Base-by-base conservation (phyloP, 106 monocot species). In the Agapanthus africanus region DNA sequence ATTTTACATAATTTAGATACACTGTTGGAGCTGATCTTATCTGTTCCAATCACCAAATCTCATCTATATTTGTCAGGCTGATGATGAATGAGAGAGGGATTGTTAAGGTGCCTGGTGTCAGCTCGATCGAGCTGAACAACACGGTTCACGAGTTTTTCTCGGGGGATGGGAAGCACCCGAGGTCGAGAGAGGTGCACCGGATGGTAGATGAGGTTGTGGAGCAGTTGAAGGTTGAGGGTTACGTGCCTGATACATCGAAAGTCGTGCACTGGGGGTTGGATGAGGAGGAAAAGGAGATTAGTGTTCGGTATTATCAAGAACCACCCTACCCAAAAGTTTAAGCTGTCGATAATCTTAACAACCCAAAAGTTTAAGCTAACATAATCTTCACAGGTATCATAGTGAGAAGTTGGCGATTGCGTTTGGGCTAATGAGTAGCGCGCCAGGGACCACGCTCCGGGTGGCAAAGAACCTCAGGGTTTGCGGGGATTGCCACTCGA, bases 381-480 rank as follows among this genome's bases (percentile, higher is more conserved):
- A n/a, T n/a, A n/a, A n/a, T n/a, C n/a, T n/a, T n/a, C n/a, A n/a
- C n/a, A n/a, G n/a, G n/a, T n/a, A n/a, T 56, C 91, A 92, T 69
- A 88, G 91, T 59, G 91, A 92, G 91, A 92, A 92, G 82, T 41
- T 92, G 40, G 91, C 85, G 0, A 88, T 92, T 47, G 84, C 87
- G 0, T 92, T 87, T 35, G 91, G 88, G 37, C 78, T 92, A 11
- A 71, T 92, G 44, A 92, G 77, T 52, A 88, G 80, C 0, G 54
- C 87, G 10, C 82, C 91, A 0, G 87, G 91, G 36, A 71, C 87
- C 1, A 83, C 80, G 0, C 50, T 92, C 4, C 71, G 87, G 0
- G 80, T 88, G 0, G 91, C 83, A 34, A 92, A 92, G 82, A 92
- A 92, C 72, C 85, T 92, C 0, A 69, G 88, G 7, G 76, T 92